phyloP scores from a whole-genome alignment of 352 stramenopile species.

The Pilasporangium apinafurcum region DNA sequence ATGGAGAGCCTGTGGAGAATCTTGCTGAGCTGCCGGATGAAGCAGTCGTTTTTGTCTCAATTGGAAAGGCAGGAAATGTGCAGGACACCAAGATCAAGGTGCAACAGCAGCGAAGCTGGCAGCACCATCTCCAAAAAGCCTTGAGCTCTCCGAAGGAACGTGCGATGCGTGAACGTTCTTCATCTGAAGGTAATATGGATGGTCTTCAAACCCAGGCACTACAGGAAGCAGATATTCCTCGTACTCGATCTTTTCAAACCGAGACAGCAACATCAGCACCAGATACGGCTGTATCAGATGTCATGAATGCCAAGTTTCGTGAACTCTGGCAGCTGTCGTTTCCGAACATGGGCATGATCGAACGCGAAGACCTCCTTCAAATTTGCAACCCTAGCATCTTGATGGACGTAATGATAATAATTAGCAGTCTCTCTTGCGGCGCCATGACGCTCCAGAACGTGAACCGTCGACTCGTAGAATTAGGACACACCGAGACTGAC shows the following conservation, averaged over 20 bases:
- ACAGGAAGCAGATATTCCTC: slow-evolving; percentile 7
- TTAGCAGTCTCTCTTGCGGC: slow-evolving; percentile 68
- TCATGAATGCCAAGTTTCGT: slow-evolving; percentile 44
- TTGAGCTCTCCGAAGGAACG: slow-evolving; percentile 23
- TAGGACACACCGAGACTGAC: slow-evolving; percentile 54
- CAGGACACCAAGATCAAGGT: slow-evolving; percentile 31
- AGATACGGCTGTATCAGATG: slow-evolving; percentile 12
- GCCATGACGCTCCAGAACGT: slow-evolving; percentile 51
- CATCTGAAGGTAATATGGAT: slow-evolving; percentile 43
- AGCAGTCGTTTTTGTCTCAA: slow-evolving; percentile 62
- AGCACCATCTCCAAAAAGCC: slow-evolving; percentile 7
- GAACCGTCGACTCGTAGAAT: slow-evolving; percentile 43
- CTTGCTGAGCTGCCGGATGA: slow-evolving; percentile 48
- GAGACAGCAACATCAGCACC: slow-evolving; percentile 15
- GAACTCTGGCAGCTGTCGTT: slow-evolving; percentile 77
- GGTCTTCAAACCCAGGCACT: slow-evolving; percentile 16
- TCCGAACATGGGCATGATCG: slow-evolving; percentile 60
- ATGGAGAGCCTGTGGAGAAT: slow-evolving; percentile 56
- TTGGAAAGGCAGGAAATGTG: slow-evolving; percentile 75
- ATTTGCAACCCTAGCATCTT: slow-evolving; percentile 60
- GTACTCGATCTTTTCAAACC: slow-evolving; percentile 46
- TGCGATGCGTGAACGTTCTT: slow-evolving; percentile 42
- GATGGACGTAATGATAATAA: slow-evolving; percentile 72
- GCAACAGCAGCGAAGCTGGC: slow-evolving; percentile 15
- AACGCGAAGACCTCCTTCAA: slow-evolving; percentile 50